Base-by-base conservation (phyloP, 768 basidiomycete species). In the Clitopilus hobsonii region DNA sequence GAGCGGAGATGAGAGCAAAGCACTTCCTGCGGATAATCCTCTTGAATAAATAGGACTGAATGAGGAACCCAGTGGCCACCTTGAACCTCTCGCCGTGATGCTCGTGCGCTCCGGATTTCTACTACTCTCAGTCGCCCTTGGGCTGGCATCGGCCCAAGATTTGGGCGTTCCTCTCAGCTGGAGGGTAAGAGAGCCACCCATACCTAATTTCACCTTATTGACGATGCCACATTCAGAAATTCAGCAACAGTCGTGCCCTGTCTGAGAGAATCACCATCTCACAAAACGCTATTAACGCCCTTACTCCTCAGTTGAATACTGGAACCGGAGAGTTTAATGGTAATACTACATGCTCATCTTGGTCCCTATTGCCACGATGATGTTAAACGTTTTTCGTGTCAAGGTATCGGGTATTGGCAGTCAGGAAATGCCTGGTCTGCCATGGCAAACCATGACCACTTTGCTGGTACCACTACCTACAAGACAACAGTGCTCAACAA, bases 341-440 rank as follows among this genome's bases (percentile, higher is more conserved):
- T 71, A 47, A 23, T 69, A 58, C 10, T 20, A 24, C 16, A 3
- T 36, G 6, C 10, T 14, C 41, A 29, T n/a, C n/a, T n/a, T n/a
- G n/a, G n/a, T n/a, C n/a, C n/a, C n/a, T n/a, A n/a, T n/a, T n/a
- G n/a, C n/a, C n/a, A n/a, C n/a, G n/a, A n/a, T n/a, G n/a, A n/a
- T n/a, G 36, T 22, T 22, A 18, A 51, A 38, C 48, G 20, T 25
- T 22, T 8, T 6, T 48, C 25, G 25, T 20, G 20, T 18, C 27
- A 36, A 79, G 80, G 75, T 4, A 74, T 83, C 36, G 72, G 77
- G 41, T 81, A 72, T 56, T 82, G 81, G 81, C 79, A 81, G 59
- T 68, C 77, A 22, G 81, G 69, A 1, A 83, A 82, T 49, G 79
- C 74, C 6, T 78, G 70, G 65, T 76, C 78, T 14, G 74, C 72